Conservation (phyloP, 305 asterid genomes). For the Nicotiana rustica region DNA sequence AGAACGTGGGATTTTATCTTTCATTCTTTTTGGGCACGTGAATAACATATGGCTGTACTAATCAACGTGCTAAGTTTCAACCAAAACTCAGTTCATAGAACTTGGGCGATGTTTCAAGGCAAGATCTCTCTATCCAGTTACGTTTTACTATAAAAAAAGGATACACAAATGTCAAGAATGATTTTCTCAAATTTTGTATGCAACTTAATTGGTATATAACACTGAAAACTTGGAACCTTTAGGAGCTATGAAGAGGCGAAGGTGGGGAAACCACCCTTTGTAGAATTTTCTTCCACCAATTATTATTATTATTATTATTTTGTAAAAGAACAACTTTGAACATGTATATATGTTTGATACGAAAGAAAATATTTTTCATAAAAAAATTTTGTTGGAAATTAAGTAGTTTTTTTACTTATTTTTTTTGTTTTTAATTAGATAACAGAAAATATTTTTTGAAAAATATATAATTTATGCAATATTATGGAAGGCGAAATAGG, state of each 20-base stretch:
- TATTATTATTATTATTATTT: no score
- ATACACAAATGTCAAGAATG: neutral
- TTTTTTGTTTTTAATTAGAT: no score
- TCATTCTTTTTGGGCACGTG: constrained; percentile 25
- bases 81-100: constrained; percentile 6
- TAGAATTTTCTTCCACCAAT: no score
- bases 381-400: no score
- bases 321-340: no score
- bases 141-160: neutral
- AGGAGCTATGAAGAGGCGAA: neutral
- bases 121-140: neutral
- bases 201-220: neutral
- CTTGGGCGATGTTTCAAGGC: constrained; percentile 8
- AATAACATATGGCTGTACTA: neutral
- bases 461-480: no score
- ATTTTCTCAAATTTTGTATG: neutral
- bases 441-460: no score
- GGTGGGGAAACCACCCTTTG: no score
- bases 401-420: no score
- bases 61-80: neutral
- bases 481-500: no score
- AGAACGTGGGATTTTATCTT: constrained; percentile 10
- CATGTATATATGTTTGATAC: no score
- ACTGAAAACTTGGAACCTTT: neutral
- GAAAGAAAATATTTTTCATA: no score